phyloP scores from a whole-genome alignment of 148 eudicot genomes.

The Polygonum maritimum region DNA sequence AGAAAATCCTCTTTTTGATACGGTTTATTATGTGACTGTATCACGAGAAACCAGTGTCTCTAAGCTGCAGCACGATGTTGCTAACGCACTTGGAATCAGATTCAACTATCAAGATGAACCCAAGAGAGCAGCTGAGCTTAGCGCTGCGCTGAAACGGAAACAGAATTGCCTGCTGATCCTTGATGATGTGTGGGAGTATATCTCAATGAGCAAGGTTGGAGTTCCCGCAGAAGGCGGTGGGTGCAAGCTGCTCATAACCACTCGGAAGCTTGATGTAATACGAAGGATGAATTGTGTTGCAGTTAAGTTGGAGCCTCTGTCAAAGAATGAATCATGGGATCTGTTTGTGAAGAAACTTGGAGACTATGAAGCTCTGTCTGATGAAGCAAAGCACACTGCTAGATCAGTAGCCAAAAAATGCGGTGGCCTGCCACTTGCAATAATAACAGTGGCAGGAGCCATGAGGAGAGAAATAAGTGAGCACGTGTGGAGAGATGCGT shows the following conservation, averaged over 20 bases:
- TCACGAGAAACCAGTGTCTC: constrained; percentile 14
- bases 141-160: constrained; percentile 14
- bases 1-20: no score
- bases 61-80: constrained; percentile 19
- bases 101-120: constrained; percentile 11
- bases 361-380: constrained; percentile 5
- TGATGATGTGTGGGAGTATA: constrained; percentile 15
- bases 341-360: constrained; percentile 16
- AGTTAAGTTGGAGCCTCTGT: constrained; percentile 19
- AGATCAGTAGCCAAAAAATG: constrained; percentile 16
- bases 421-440: constrained; percentile 23
- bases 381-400: constrained; percentile 5
- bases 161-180: constrained; percentile 13
- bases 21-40: constrained; percentile 18
- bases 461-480: constrained; percentile 17
- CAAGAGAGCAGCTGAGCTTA: constrained; percentile 12
- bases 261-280: constrained; percentile 22
- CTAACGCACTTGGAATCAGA: constrained; percentile 13
- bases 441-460: constrained; percentile 17
- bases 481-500: constrained; percentile 16
- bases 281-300: constrained; percentile 4
- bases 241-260: constrained; percentile 23
- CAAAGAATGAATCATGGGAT: constrained; percentile 20
- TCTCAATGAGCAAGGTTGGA: constrained; percentile 17
- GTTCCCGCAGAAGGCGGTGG: constrained; percentile 14